phyloP scores from a whole-genome alignment of 2,329 filamentous ascomycete species.

The Cordyceps fumosorosea region DNA sequence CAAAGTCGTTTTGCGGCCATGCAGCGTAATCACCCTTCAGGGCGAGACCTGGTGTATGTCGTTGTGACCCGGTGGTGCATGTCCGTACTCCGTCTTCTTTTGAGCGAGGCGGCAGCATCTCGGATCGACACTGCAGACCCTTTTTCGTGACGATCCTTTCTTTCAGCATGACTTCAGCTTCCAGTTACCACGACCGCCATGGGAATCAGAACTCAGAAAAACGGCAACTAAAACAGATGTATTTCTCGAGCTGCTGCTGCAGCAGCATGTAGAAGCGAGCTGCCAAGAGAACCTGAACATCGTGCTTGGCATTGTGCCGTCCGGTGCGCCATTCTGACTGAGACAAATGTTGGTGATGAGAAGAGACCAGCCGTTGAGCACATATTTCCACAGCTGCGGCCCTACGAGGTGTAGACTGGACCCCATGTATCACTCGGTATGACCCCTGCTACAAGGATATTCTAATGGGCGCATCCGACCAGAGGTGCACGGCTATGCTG shows the following conservation, averaged over 20 bases:
- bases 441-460: no score
- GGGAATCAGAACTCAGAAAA: neutral
- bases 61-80: neutral
- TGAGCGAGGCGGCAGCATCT: neutral
- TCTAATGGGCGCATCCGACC: no score
- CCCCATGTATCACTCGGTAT: no score
- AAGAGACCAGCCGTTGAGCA: neutral
- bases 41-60: neutral
- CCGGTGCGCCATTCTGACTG: neutral
- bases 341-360: neutral
- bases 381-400: neutral
- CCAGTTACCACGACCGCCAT: no score
- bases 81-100: no score
- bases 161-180: neutral
- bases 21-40: neutral
- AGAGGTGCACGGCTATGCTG: no score
- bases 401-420: neutral
- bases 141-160: neutral
- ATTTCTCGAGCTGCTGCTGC: neutral
- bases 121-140: neutral
- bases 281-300: neutral
- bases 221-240: neutral
- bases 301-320: neutral
- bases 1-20: neutral
- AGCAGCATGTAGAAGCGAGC: neutral